Evolutionary conservation across 2,329 filamentous ascomycete genomes (phyloP).

Genomic region (Trichoderma polysporum): DNA sequence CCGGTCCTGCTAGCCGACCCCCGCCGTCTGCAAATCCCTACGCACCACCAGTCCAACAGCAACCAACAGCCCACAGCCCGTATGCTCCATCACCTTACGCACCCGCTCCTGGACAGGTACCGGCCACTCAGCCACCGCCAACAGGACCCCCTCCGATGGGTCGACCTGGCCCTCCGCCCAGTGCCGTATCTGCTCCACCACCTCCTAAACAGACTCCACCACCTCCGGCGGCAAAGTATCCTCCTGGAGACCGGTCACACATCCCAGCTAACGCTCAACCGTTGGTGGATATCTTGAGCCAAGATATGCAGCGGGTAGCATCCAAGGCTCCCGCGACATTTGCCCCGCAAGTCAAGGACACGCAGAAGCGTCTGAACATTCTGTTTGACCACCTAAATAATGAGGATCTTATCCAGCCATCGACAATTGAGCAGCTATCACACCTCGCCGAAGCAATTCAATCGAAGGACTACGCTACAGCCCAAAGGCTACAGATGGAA

Average conservation of each 20-base stretch:
- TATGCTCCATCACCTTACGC: constrained; percentile 36
- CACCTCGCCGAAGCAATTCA: constrained; percentile 66
- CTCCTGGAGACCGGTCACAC: constrained; percentile 84
- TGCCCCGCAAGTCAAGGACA: constrained; percentile 86
- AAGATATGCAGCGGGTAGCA: constrained; percentile 87
- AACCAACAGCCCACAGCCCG: constrained; percentile 37
- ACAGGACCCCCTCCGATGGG: constrained; percentile 36
- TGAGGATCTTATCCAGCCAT: constrained; percentile 79
- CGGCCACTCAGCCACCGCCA: constrained; percentile 37
- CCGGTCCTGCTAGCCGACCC: constrained; percentile 43
- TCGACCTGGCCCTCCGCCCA: constrained; percentile 32
- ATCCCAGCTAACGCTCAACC: constrained; percentile 75
- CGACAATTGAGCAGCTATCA: constrained; percentile 68
- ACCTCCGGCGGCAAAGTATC: constrained; percentile 62
- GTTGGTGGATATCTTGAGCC: constrained; percentile 76
- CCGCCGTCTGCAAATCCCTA: constrained; percentile 41
- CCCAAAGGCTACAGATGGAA: constrained; percentile 68
- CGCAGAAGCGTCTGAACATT: constrained; percentile 86
- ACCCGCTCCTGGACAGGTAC: constrained; percentile 48
- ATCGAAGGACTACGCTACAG: constrained; percentile 65
- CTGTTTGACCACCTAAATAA: constrained; percentile 99
- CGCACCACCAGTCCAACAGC: constrained; percentile 48
- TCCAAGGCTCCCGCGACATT: constrained; percentile 82
- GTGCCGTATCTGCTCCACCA: constrained; percentile 42
- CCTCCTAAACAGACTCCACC: constrained; percentile 51